A percentile compares a stretch with the other conserved stretches of the same genome.
Evolutionary conservation across 2,329 filamentous ascomycete species (phyloP).

Genomic region (Phoma herbarum): DNA sequence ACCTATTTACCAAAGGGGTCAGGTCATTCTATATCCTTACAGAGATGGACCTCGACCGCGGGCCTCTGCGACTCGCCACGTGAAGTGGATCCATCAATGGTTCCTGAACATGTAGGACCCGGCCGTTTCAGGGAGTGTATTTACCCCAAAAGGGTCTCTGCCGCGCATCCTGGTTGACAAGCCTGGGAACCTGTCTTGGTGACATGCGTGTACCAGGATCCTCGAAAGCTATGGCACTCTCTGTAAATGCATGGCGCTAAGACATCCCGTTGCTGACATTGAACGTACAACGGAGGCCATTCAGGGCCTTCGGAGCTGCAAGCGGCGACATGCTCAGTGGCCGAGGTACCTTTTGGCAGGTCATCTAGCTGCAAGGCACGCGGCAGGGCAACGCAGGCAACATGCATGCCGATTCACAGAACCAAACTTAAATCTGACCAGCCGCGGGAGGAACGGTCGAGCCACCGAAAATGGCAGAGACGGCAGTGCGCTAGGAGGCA

Average conservation of each 20-base stretch:
- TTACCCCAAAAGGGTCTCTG: slow-evolving; percentile 23
- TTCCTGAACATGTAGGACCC: slow-evolving; percentile 25
- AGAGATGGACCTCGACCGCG: slow-evolving; percentile 26
- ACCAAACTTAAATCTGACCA: slow-evolving; percentile 7
- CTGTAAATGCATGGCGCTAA: not conserved
- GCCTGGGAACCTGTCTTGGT: slow-evolving; percentile 1
- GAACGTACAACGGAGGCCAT: not conserved
- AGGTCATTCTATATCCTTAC: slow-evolving; percentile 30
- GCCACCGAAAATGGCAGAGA: slow-evolving; percentile 6
- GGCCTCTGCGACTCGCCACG: slow-evolving; percentile 28
- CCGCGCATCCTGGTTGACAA: slow-evolving; percentile 20
- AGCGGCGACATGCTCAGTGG: slow-evolving; percentile 1
- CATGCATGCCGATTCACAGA: slow-evolving; percentile 6
- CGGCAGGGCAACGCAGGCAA: slow-evolving; percentile 8
- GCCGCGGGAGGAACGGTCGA: slow-evolving; percentile 12
- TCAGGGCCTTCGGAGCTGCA: slow-evolving; percentile 4
- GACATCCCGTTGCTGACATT: not conserved
- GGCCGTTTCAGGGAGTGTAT: slow-evolving; percentile 33
- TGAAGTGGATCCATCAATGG: slow-evolving; percentile 31
- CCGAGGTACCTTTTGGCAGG: slow-evolving; percentile 2
- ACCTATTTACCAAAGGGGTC: slow-evolving; percentile 17
- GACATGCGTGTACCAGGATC: slow-evolving; percentile 9
- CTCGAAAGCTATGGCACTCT: slow-evolving; percentile 7
- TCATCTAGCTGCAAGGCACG: slow-evolving; percentile 17
- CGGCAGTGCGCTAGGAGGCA: slow-evolving; percentile 7